Base-by-base conservation (phyloP, 345 rosid species). In the Pistacia vera region DNA sequence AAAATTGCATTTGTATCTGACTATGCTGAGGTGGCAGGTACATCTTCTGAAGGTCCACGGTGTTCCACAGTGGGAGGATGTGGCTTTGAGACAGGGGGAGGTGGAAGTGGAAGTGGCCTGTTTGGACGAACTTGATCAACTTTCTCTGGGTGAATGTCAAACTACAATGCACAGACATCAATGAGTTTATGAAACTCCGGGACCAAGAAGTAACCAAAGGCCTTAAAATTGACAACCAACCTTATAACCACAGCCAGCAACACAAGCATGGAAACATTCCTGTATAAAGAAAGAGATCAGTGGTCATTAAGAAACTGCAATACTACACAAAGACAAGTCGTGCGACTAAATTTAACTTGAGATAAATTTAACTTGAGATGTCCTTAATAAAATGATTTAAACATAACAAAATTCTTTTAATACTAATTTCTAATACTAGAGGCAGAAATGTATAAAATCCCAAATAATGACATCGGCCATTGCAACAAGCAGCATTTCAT, bases 181-280 rank as follows among this genome's bases (percentile, higher is more conserved):
- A 12, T 20, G 22, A 63, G 72, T 54, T 18, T 74, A 63, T 28
- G 69, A 4, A 66, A 63, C 28, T 61, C 18, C 65, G 8, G 17
- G 36, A 72, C 69, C 49, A 44, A 22, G 12, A 73, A 66, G 58
- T 13, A 72, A 64, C 33, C 51, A 69, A 65, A 46, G 11, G 66
- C 72, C 61, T 38, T 10, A 56, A 51, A 11, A 20, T 11, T 4
- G 68, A 64, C 70, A 76, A 54, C 57, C 75, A 71, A 95, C 99
- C 97, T 89, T 93, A 66, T 78, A 93, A 76, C 97, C 99, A 74
- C 98, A 95, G 78, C 99, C 99, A 71, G 98, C 75, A 28, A 86
- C 91, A 86, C 98, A 93, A 16, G 98, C 98, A 74, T 80, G 88
- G 78, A 95, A 95, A 79, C 99, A 95, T 59, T 92, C 90, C 98